Evolutionary conservation across 306 rosid species (phyloP).

Genomic region (Prunus padus): DNA sequence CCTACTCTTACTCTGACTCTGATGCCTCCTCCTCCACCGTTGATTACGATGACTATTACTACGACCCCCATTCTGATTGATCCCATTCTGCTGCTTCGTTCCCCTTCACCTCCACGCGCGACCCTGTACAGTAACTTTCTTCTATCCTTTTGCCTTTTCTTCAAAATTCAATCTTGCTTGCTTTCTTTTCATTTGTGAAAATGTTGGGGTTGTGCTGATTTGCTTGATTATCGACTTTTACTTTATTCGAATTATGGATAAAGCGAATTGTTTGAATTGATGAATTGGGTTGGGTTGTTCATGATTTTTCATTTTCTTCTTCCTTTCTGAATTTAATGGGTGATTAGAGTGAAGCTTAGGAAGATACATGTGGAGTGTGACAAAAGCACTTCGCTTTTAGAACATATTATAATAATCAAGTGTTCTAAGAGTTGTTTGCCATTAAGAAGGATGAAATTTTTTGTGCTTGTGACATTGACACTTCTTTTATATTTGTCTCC

Average conservation of each 20-base stretch:
- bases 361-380: not conserved
- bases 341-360: not conserved
- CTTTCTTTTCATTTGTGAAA: not conserved
- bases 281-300: constrained; percentile 13
- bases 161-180: not conserved
- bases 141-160: not conserved
- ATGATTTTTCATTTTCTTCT: not conserved
- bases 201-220: constrained; percentile 8
- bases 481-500: not conserved
- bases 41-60: constrained; percentile 39
- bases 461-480: not conserved
- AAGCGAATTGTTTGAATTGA: not conserved
- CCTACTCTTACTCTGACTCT: constrained; percentile 38
- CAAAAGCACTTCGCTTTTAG: not conserved
- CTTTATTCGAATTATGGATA: not conserved
- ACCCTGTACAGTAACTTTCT: constrained; percentile 25
- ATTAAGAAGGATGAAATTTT: too few species aligned
- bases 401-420: not conserved
- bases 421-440: constrained; percentile 1
- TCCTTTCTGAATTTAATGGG: not conserved
- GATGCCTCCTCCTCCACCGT: constrained; percentile 40
- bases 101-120: not conserved
- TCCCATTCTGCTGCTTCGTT: not conserved
- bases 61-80: constrained; percentile 67
- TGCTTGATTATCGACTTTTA: constrained; percentile 3